These are phyloP conservation scores for Pseudogymnoascus sp. DNA, from an alignment of 2,329 filamentous ascomycete species.

Conservation along the genomic window DNA sequence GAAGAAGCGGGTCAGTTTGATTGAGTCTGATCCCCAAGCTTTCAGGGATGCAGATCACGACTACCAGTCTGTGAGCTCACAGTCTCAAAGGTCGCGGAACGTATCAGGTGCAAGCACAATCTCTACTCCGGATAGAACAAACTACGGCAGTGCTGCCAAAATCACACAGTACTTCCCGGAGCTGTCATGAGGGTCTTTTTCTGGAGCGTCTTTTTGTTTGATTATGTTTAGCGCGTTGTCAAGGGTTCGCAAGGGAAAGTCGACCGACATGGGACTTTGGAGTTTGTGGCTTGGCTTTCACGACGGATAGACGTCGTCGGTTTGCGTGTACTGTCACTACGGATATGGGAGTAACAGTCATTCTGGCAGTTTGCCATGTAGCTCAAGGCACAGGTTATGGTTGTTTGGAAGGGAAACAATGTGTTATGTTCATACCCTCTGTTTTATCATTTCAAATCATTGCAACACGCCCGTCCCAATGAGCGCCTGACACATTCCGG, in stretches of 20 bases:
- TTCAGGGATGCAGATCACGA: constrained; percentile 10
- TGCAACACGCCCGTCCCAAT: background rate
- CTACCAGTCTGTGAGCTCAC: constrained; percentile 16
- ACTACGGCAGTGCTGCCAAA: constrained; percentile 21
- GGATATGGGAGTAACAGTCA: background rate
- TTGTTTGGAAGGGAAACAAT: background rate
- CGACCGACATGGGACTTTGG: background rate
- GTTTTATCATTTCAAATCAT: constrained; percentile 9
- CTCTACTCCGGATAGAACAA: constrained; percentile 10
- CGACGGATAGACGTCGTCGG: background rate
- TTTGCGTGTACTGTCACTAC: constrained; percentile 3
- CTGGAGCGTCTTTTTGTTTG: constrained; percentile 4
- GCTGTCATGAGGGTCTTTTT: constrained; percentile 12
- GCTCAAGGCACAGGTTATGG: background rate
- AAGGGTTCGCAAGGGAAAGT: background rate
- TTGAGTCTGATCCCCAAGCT: background rate
- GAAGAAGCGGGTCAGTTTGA: constrained; percentile 23
- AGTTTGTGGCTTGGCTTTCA: background rate
- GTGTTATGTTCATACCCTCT: constrained; percentile 6
- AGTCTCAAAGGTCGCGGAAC: background rate
- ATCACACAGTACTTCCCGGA: constrained; percentile 28
- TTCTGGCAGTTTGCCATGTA: constrained; percentile 3
- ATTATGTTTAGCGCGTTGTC: constrained; percentile 8
- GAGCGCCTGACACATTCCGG: background rate
- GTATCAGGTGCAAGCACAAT: constrained; percentile 4